phyloP scores from a whole-genome alignment of 331 rosid genomes.

The Pyracantha coccinea region DNA sequence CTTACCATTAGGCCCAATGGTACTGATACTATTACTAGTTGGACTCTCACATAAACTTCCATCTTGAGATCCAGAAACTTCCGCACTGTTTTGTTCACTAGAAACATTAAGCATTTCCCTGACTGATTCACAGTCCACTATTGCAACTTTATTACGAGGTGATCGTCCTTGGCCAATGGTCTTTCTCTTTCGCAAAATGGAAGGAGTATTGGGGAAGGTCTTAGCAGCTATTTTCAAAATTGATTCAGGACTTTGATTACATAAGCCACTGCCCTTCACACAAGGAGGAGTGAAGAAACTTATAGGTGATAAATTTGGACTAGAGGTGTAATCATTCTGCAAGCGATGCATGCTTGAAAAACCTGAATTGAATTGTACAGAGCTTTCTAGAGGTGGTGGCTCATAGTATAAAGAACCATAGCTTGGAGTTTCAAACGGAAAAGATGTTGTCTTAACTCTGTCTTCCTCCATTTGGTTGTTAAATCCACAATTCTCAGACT shows the following conservation, averaged over 20 bases:
- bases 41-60: constrained; percentile 42
- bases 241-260: constrained; percentile 71
- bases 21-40: constrained; percentile 28
- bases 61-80: constrained; percentile 31
- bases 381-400: constrained; percentile 56
- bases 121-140: constrained; percentile 26
- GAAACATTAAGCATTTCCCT: constrained; percentile 23
- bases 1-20: constrained; percentile 36
- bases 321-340: constrained; percentile 43
- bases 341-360: constrained; percentile 24
- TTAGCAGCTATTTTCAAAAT: constrained; percentile 76
- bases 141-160: constrained; percentile 30
- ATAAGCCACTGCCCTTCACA: constrained; percentile 41
- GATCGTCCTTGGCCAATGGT: constrained; percentile 25
- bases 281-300: constrained; percentile 85
- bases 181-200: constrained; percentile 78
- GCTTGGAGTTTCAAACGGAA: constrained; percentile 35
- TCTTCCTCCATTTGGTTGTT: constrained; percentile 29
- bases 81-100: constrained; percentile 26
- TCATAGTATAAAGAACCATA: constrained; percentile 68
- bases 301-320: constrained; percentile 43
- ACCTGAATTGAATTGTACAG: constrained; percentile 46
- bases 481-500: constrained; percentile 12
- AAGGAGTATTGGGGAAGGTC: constrained; percentile 88
- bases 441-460: constrained; percentile 34